A percentile compares a stretch with the other conserved stretches of the same genome.
These are phyloP conservation scores for Phytophthora sp. DNA, from an alignment of 352 stramenopile genomes.

Conservation along the genomic window DNA sequence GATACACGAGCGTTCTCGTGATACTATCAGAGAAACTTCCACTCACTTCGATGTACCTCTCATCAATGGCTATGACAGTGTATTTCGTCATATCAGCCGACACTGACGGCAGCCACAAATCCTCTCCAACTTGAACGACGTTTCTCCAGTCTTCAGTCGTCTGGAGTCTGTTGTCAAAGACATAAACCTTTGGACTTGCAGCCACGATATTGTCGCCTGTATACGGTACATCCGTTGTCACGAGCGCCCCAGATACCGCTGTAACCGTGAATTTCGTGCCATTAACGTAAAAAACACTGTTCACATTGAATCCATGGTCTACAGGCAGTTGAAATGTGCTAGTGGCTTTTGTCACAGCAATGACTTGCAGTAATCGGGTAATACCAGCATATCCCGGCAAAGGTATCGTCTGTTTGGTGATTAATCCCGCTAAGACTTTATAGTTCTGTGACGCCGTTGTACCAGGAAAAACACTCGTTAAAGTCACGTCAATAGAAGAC, in stretches of 20 bases:
- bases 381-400: constrained; percentile 62
- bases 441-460: constrained; percentile 15
- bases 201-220: constrained; percentile 36
- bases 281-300: constrained; percentile 48
- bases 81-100: constrained; percentile 61
- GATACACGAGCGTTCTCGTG: constrained; percentile 40
- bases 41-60: constrained; percentile 53
- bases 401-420: constrained; percentile 57
- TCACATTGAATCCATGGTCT: constrained; percentile 43
- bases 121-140: constrained; percentile 43
- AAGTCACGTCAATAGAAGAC: constrained; percentile 49
- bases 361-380: constrained; percentile 47
- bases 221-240: constrained; percentile 50
- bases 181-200: constrained; percentile 41
- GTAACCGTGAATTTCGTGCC: constrained; percentile 46
- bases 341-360: constrained; percentile 42
- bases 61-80: constrained; percentile 31
- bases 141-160: constrained; percentile 62
- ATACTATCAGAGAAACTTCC: constrained; percentile 58
- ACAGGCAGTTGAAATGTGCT: constrained; percentile 50
- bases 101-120: constrained; percentile 59
- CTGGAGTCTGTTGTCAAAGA: constrained; percentile 71
- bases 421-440: constrained; percentile 48
- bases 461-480: constrained; percentile 30
- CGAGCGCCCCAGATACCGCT: constrained; percentile 21